Conservation (phyloP, 2,329 filamentous ascomycete genomes). For the Ophiostoma angusticollis region DNA sequence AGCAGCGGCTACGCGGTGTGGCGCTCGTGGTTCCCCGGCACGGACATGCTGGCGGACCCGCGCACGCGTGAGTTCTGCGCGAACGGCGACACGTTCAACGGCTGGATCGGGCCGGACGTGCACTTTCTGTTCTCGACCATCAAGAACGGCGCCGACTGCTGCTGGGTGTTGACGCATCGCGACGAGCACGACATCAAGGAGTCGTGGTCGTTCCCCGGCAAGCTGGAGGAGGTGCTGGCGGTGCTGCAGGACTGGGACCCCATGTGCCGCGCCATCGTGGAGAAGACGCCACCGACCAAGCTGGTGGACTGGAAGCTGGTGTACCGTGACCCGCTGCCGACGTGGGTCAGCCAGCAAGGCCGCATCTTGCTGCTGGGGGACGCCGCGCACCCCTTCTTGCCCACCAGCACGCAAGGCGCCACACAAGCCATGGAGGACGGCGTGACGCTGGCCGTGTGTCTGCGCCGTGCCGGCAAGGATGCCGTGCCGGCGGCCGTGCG, state of each 20-base stretch:
- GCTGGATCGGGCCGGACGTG: slow-evolving; percentile 44
- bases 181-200: slow-evolving; percentile 43
- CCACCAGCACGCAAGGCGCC: slow-evolving; percentile 34
- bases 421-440: slow-evolving; percentile 40
- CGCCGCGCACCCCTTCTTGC: slow-evolving; percentile 37
- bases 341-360: slow-evolving; percentile 32
- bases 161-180: slow-evolving; percentile 44
- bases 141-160: slow-evolving; percentile 41
- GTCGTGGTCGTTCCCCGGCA: slow-evolving; percentile 40
- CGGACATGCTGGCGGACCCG: slow-evolving; percentile 38
- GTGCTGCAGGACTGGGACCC: slow-evolving; percentile 40
- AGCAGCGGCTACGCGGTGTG: slow-evolving; percentile 39
- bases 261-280: slow-evolving; percentile 32
- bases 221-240: slow-evolving; percentile 37
- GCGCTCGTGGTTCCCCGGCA: slow-evolving; percentile 40
- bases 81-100: slow-evolving; percentile 46
- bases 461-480: slow-evolving; percentile 24
- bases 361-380: slow-evolving; percentile 35
- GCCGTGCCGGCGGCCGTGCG: slow-evolving; percentile 27
- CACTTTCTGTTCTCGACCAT: slow-evolving; percentile 46
- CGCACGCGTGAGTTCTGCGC: slow-evolving; percentile 39
- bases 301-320: slow-evolving; percentile 39
- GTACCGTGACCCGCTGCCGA: slow-evolving; percentile 35
- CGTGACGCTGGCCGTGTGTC: slow-evolving; percentile 32
- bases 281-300: slow-evolving; percentile 31